Conservation (phyloP, 371 early-diverging fungal species). For the Mucor piriformis region DNA sequence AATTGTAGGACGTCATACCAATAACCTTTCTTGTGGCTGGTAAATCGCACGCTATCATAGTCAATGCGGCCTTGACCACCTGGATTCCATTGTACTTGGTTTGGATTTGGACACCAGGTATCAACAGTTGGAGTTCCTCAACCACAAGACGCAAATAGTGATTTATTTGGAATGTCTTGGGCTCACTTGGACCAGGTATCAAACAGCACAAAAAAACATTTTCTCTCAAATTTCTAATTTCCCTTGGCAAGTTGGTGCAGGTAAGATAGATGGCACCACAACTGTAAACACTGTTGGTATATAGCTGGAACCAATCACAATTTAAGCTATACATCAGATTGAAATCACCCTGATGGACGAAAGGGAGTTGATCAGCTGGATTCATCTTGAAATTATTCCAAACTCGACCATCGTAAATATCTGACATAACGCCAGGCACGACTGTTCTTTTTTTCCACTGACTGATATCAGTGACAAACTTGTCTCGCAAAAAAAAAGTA, state of each 20-base stretch:
- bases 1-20: slow-evolving; percentile 11
- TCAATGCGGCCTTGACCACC: slow-evolving; percentile 11
- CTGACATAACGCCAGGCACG: background rate
- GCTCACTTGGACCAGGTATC: slow-evolving; percentile 20
- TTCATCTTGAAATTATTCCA: background rate
- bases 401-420: background rate
- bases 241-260: slow-evolving; percentile 15
- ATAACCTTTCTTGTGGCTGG: slow-evolving; percentile 11
- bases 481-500: no score
- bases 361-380: background rate
- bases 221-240: background rate
- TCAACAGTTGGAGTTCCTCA: slow-evolving; percentile 5
- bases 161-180: slow-evolving; percentile 9
- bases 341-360: background rate
- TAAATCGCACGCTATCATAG: slow-evolving; percentile 11
- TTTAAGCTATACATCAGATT: slow-evolving; percentile 9
- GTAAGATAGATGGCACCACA: slow-evolving; percentile 15
- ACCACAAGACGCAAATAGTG: slow-evolving; percentile 17
- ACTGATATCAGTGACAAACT: no score
- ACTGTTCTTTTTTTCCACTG: background rate
- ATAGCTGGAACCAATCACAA: slow-evolving; percentile 21
- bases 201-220: slow-evolving; percentile 20
- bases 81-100: background rate
- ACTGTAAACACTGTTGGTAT: background rate
- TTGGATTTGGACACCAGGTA: slow-evolving; percentile 8